Base-by-base conservation (phyloP, 2,329 filamentous ascomycete genomes). In the Cladophialophora carrionii region DNA sequence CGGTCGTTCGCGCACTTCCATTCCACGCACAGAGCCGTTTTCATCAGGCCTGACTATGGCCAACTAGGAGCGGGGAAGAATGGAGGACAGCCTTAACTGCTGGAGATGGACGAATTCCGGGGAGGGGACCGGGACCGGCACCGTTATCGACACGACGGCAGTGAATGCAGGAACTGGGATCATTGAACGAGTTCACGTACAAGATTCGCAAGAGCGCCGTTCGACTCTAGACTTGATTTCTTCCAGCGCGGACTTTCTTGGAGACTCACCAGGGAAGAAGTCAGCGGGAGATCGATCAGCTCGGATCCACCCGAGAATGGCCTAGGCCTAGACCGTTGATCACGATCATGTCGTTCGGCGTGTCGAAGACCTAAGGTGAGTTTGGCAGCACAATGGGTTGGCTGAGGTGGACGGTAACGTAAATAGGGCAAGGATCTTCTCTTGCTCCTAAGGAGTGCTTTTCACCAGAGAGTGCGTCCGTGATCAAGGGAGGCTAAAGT, bases 1-100 rank as follows among this genome's bases (percentile, higher is more conserved):
- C 59, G 4, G 55, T 63, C 48, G 51, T 63, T 26, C 24, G 59
- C 20, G 61, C 61, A 9, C 61, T 63, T 32, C 61, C 61, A 8
- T 63, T 63, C 37, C n/a, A 46, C 26, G 7, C 34, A 12, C 48
- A 49, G 20, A 14, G 37, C 29, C 17, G 55, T 5, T 14, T n/a
- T n/a, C n/a, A n/a, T n/a, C n/a, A n/a, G n/a, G n/a, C n/a, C n/a
- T n/a, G n/a, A n/a, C n/a, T 63, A 34, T 63, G 61, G 61, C 9
- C 12, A 17, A 48, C 61, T 10, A n/a, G 12, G 6, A 54, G 48
- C 17, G 55, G 31, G 58, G 37, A 53, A 7, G 55, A 59, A 49
- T 59, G 61, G 55, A 31, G 14, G 10, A 20, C 22, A 12, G 43
- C 41, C 17, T 43, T n/a, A 14, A 43, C 14, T 7, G 17, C 37